Conservation (phyloP, 2,329 filamentous ascomycete genomes). For the Colletotrichum cuscutae region DNA sequence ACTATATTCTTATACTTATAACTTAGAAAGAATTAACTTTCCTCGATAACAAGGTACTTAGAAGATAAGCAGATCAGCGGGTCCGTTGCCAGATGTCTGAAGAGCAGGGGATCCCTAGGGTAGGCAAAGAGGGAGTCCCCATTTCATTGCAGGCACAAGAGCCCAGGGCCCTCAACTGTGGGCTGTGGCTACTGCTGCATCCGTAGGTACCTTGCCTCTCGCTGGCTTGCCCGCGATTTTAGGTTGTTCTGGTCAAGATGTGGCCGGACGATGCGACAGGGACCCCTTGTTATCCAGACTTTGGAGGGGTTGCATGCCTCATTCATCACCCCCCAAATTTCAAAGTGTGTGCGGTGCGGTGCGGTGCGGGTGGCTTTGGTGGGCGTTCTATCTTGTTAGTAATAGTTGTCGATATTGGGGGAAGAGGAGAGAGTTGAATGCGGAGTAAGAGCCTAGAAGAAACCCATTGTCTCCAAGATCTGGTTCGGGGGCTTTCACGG, state of each 20-base stretch:
- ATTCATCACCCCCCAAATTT: neutral
- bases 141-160: slow-evolving; percentile 30
- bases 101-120: slow-evolving; percentile 24
- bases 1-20: no score
- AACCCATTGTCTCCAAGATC: neutral
- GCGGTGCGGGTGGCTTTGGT: neutral
- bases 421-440: slow-evolving; percentile 14
- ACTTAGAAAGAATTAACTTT: no score
- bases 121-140: slow-evolving; percentile 5
- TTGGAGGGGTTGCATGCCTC: slow-evolving; percentile 26
- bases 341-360: neutral
- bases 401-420: slow-evolving; percentile 18
- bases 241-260: slow-evolving; percentile 33
- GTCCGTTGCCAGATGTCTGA: slow-evolving; percentile 29
- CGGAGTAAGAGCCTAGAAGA: slow-evolving; percentile 11
- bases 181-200: neutral
- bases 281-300: slow-evolving; percentile 18
- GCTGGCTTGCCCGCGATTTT: slow-evolving; percentile 33
- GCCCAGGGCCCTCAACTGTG: slow-evolving; percentile 5
- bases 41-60: no score
- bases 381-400: neutral
- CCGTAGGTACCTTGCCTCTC: slow-evolving; percentile 26
- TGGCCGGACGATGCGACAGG: slow-evolving; percentile 29
- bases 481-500: neutral
- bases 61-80: slow-evolving; percentile 36